Conservation (phyloP, 306 rosid species). For the Trifolium dubium region DNA sequence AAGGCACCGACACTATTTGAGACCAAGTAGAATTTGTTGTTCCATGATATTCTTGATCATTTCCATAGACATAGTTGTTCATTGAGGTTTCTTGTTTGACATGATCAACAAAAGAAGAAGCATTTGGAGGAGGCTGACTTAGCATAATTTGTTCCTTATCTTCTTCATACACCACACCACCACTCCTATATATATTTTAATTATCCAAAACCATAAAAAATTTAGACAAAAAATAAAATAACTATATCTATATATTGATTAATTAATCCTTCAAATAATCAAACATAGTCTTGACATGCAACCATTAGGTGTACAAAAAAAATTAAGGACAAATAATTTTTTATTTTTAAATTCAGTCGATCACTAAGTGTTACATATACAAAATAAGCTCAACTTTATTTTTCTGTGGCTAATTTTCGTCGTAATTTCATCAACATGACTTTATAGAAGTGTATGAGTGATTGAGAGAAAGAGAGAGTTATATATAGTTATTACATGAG, state of each 20-base stretch:
- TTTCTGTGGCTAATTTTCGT: neutral
- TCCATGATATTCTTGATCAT: conserved; percentile 51
- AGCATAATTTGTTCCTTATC: conserved; percentile 46
- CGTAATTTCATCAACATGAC: neutral
- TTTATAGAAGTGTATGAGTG: neutral
- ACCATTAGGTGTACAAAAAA: neutral
- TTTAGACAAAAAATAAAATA: neutral
- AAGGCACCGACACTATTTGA: conserved; percentile 40
- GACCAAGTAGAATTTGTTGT: conserved; percentile 58
- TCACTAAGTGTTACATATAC: neutral
- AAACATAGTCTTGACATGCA: neutral
- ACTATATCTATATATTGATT: neutral
- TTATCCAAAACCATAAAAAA: neutral
- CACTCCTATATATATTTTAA: conserved; percentile 49
- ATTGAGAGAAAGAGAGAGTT: neutral
- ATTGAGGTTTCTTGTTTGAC: conserved; percentile 70
- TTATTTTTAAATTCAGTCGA: neutral
- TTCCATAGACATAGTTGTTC: conserved; percentile 55
- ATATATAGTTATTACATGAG: conserved; percentile 56
- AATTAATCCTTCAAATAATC: conserved; percentile 1
- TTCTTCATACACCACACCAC: conserved; percentile 71
- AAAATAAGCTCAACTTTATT: neutral
- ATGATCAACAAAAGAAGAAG: conserved; percentile 50
- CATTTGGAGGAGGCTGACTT: conserved; percentile 44
- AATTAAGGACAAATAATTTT: neutral